Conservation (phyloP, 768 basidiomycete genomes). For the Chiua virens region DNA sequence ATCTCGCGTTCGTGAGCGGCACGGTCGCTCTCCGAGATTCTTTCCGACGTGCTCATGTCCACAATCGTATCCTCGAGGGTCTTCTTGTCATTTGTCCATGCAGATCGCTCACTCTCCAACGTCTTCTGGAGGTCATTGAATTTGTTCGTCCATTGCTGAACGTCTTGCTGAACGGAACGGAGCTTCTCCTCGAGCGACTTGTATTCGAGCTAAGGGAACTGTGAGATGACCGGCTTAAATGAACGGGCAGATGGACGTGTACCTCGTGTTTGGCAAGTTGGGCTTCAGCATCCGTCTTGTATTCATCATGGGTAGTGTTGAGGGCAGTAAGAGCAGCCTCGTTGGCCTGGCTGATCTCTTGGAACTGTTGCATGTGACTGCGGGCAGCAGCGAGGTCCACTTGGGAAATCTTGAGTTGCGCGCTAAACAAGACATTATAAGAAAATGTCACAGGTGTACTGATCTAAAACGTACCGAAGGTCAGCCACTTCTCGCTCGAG, state of each 20-base stretch:
- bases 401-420: slow-evolving; percentile 73
- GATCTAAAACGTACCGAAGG: slow-evolving; percentile 53
- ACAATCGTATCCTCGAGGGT: slow-evolving; percentile 80
- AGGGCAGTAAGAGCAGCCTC: slow-evolving; percentile 73
- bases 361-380: slow-evolving; percentile 79
- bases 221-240: background rate
- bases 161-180: slow-evolving; percentile 51
- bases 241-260: slow-evolving; percentile 4
- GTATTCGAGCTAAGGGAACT: slow-evolving; percentile 53
- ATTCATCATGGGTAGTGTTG: slow-evolving; percentile 77
- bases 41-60: slow-evolving; percentile 76
- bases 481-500: slow-evolving; percentile 85
- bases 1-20: slow-evolving; percentile 62
- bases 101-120: slow-evolving; percentile 65
- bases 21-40: slow-evolving; percentile 62
- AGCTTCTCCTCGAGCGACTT: slow-evolving; percentile 64
- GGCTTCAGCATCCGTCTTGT: slow-evolving; percentile 69
- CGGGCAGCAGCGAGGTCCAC: slow-evolving; percentile 71
- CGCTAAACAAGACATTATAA: slow-evolving; percentile 39
- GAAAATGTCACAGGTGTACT: background rate
- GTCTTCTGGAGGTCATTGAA: slow-evolving; percentile 60
- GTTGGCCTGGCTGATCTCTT: slow-evolving; percentile 80
- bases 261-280: slow-evolving; percentile 71
- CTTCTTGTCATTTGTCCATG: slow-evolving; percentile 80
- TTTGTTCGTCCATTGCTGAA: slow-evolving; percentile 47